Percentiles rank a stretch among this genome's conserved stretches.
phyloP scores from a whole-genome alignment of 495 filamentous ascomycete species.

The Terfezia boudieri region DNA sequence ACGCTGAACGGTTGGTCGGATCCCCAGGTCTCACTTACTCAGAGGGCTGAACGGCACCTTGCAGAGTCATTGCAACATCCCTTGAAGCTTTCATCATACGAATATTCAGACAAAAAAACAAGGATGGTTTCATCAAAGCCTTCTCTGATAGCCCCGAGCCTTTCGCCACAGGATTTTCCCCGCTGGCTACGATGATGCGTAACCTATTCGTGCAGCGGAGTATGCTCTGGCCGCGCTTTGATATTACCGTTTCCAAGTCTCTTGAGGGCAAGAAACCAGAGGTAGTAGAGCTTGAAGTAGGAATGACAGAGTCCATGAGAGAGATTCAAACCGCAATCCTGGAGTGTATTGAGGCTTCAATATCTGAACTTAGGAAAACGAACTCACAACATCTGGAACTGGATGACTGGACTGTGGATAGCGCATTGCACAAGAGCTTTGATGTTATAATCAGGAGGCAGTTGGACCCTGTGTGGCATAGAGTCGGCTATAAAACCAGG shows the following conservation, averaged over 20 bases:
- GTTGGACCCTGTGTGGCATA: constrained; percentile 90
- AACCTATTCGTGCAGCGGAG: constrained; percentile 80
- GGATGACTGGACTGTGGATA: constrained; percentile 95
- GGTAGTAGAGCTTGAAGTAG: constrained; percentile 90
- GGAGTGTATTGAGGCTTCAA: constrained; percentile 88
- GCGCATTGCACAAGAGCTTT: constrained; percentile 78
- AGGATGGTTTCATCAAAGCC: constrained; percentile 79
- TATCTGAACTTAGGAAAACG: constrained; percentile 70
- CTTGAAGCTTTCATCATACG: constrained; percentile 87
- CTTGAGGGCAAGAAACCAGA: constrained; percentile 87
- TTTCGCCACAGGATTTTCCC: constrained; percentile 74
- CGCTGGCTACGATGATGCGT: constrained; percentile 72
- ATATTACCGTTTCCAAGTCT: constrained; percentile 66
- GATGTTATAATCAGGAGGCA: constrained; percentile 74
- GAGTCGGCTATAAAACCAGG: constrained; percentile 80
- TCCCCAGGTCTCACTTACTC: neutral
- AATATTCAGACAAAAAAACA: constrained; percentile 83
- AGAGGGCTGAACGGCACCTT: constrained; percentile 4
- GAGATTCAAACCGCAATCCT: constrained; percentile 85
- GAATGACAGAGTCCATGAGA: constrained; percentile 84
- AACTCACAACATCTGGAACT: constrained; percentile 68
- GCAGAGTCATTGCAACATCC: constrained; percentile 59
- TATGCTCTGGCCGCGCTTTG: constrained; percentile 87
- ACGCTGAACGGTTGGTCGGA: constrained; percentile 45
- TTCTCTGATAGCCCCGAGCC: constrained; percentile 90